Evolutionary conservation across 371 early-diverging fungal species (phyloP).

Genomic region (Lichtheimia hyalospora): DNA sequence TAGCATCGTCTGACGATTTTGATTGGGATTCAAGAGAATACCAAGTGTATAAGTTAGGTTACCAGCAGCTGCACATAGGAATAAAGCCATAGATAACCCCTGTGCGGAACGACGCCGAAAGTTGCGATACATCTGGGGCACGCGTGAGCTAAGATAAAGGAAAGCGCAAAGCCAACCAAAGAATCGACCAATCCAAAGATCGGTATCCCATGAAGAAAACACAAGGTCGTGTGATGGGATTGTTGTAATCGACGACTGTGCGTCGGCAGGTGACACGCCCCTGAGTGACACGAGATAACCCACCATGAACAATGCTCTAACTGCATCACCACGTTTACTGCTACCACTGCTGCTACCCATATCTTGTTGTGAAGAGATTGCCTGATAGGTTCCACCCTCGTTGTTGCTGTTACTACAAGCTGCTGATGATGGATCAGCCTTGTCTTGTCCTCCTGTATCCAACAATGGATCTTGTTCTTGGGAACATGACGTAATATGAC

Average conservation of each 20-base stretch:
- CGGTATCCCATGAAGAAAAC: constrained; percentile 1
- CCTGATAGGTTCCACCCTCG: constrained; percentile 1
- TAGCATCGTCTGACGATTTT: constrained; percentile 33
- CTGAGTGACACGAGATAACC: background rate
- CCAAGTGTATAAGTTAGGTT: constrained; percentile 69
- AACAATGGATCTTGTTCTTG: background rate
- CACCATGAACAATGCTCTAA: background rate
- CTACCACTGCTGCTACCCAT: too few species aligned
- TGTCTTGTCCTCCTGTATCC: too few species aligned
- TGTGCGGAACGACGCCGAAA: constrained; percentile 58
- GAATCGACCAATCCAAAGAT: constrained; percentile 54
- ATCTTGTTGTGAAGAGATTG: background rate
- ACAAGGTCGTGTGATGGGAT: constrained; percentile 6
- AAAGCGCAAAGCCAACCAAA: constrained; percentile 69
- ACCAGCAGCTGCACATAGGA: constrained; percentile 70
- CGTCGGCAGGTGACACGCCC: constrained; percentile 1
- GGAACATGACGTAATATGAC: background rate
- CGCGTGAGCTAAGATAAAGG: constrained; percentile 64
- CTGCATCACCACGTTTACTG: background rate
- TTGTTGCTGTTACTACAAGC: too few species aligned
- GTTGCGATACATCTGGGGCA: constrained; percentile 73
- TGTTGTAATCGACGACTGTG: background rate
- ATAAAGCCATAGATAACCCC: constrained; percentile 68
- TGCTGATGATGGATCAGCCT: too few species aligned
- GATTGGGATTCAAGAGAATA: constrained; percentile 57